These are phyloP conservation scores for Arthrobotrys sphaeroides DNA, from an alignment of 2,329 filamentous ascomycete genomes.

Conservation along the genomic window DNA sequence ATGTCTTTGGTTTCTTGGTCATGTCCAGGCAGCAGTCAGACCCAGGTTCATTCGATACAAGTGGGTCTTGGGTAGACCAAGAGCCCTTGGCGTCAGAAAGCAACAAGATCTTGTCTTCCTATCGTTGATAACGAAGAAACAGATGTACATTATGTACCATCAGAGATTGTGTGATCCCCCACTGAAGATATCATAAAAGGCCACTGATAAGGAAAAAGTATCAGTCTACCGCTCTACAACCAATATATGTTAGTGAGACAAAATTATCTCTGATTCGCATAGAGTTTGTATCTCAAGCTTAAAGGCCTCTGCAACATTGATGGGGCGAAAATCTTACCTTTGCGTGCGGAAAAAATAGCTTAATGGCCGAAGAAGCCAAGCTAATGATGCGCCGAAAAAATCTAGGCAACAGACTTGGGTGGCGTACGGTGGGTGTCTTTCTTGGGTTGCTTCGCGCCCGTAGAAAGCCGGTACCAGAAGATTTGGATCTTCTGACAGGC, in stretches of 20 bases:
- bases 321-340: slow-evolving; percentile 36
- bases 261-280: background rate
- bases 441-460: slow-evolving; percentile 47
- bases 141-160: slow-evolving; percentile 9
- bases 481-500: slow-evolving; percentile 22
- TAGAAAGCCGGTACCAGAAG: slow-evolving; percentile 44
- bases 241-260: slow-evolving; percentile 3
- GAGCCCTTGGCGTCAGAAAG: slow-evolving; percentile 30
- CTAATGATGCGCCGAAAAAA: slow-evolving; percentile 20
- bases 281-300: background rate
- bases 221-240: slow-evolving; percentile 6
- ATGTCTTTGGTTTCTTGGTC: slow-evolving; percentile 44
- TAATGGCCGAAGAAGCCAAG: background rate
- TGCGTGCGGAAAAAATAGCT: slow-evolving; percentile 6
- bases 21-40: slow-evolving; percentile 37
- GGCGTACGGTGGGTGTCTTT: slow-evolving; percentile 42
- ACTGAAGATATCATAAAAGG: slow-evolving; percentile 27
- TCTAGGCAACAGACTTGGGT: slow-evolving; percentile 51
- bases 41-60: slow-evolving; percentile 29
- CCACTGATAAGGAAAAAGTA: slow-evolving; percentile 29
- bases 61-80: slow-evolving; percentile 38
- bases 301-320: slow-evolving; percentile 8
- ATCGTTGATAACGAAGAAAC: slow-evolving; percentile 37
- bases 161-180: slow-evolving; percentile 31
- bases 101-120: slow-evolving; percentile 24